A percentile compares a stretch with the other conserved stretches of the same genome.
Conservation (phyloP, 202 grass and related monocot species). For the Tripidium arundinaceum region DNA sequence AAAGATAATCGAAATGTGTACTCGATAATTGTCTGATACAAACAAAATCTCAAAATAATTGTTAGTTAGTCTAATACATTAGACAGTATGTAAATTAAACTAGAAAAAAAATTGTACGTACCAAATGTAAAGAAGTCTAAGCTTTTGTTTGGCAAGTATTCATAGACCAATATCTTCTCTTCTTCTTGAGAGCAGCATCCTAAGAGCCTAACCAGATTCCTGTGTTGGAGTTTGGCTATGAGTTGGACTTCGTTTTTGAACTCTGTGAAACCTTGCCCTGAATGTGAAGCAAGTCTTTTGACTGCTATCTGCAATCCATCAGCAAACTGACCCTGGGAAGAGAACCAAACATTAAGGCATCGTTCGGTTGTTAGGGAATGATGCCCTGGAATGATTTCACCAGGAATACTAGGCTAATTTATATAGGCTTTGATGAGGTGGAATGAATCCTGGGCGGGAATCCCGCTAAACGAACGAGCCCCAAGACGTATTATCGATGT, state of each 20-base stretch:
- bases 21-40: background rate
- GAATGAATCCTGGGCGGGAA: too few species aligned
- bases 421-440: too few species aligned
- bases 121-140: conserved; percentile 54
- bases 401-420: too few species aligned
- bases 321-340: conserved; percentile 34
- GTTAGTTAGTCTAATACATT: background rate
- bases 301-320: conserved; percentile 40
- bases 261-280: conserved; percentile 51
- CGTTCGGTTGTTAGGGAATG: too few species aligned
- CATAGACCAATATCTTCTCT: conserved; percentile 54
- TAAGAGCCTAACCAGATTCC: conserved; percentile 54
- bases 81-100: background rate
- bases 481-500: background rate
- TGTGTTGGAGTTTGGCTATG: conserved; percentile 63
- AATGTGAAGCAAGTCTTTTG: conserved; percentile 52
- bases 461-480: too few species aligned
- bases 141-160: conserved; percentile 65
- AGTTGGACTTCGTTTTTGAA: conserved; percentile 67
- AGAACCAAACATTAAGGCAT: background rate
- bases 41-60: background rate
- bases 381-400: too few species aligned
- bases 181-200: conserved; percentile 55
- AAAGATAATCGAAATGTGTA: background rate
- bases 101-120: background rate